A percentile compares a stretch with the other conserved stretches of the same genome.
Conservation (phyloP, 345 rosid species). For the Populus simonii region DNA sequence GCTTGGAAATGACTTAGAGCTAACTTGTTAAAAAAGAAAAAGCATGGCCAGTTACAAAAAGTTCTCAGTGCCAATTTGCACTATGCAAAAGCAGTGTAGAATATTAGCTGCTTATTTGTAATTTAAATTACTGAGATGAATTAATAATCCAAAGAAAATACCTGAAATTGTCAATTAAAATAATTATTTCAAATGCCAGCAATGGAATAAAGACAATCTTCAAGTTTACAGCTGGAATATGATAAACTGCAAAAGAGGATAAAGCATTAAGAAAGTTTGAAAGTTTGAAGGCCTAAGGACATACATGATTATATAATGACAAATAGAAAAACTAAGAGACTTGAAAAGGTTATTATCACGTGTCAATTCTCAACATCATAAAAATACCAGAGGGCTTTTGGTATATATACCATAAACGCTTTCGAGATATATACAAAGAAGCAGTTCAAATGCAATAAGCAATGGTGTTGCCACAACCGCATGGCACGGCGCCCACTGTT, state of each 20-base stretch:
- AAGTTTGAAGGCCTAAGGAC: neutral
- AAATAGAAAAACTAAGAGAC: neutral
- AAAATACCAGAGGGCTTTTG: slow-evolving; percentile 6
- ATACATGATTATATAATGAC: neutral
- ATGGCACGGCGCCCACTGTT: slow-evolving; percentile 99
- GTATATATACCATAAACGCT: slow-evolving; percentile 54
- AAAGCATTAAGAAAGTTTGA: slow-evolving; percentile 4
- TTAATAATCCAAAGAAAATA: slow-evolving; percentile 24
- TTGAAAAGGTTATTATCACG: neutral
- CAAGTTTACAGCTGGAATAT: slow-evolving; percentile 67
- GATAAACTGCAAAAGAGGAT: slow-evolving; percentile 37
- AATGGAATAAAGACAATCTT: slow-evolving; percentile 89
- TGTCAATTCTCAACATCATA: neutral
- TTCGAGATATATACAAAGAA: slow-evolving; percentile 94
- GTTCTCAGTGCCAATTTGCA: neutral
- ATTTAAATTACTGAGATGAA: neutral
- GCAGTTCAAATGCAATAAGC: slow-evolving; percentile 89
- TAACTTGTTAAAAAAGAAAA: slow-evolving; percentile 3
- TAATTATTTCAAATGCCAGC: slow-evolving; percentile 65
- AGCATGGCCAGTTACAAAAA: neutral
- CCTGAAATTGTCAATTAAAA: slow-evolving; percentile 92
- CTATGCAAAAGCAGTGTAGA: neutral
- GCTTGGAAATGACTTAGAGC: neutral
- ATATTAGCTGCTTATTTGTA: neutral
- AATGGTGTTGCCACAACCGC: slow-evolving; percentile 87